Conservation (phyloP, 2,329 filamentous ascomycete species). For the Aplosporella prunicola region DNA sequence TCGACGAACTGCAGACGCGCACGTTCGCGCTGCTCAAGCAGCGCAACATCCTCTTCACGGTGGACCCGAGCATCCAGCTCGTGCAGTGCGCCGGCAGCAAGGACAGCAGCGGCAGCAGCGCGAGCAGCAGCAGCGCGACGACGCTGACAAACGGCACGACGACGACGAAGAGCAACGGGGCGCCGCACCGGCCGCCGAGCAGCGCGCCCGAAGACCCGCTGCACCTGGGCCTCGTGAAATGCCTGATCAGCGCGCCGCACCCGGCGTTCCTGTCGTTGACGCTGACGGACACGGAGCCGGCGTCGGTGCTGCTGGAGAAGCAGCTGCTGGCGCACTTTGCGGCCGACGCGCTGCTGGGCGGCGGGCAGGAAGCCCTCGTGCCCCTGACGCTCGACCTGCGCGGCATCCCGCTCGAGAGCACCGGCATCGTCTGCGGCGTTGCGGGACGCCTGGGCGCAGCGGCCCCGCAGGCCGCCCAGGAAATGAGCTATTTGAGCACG, state of each 20-base stretch:
- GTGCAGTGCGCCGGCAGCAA: slow-evolving; percentile 70
- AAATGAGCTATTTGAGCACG: slow-evolving; percentile 86
- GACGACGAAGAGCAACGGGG: slow-evolving; percentile 13
- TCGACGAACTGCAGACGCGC: slow-evolving; percentile 69
- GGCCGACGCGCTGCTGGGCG: slow-evolving; percentile 61
- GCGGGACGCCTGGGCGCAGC: slow-evolving; percentile 72
- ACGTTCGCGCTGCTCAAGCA: slow-evolving; percentile 79
- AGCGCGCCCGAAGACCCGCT: slow-evolving; percentile 34
- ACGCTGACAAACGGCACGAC: slow-evolving; percentile 11
- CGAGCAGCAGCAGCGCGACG: slow-evolving; percentile 12
- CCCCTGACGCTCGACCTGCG: slow-evolving; percentile 84
- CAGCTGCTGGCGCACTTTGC: slow-evolving; percentile 48
- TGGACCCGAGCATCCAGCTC: slow-evolving; percentile 60
- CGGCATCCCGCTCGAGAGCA: slow-evolving; percentile 73
- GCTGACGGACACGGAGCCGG: slow-evolving; percentile 62
- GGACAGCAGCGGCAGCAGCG: slow-evolving; percentile 25
- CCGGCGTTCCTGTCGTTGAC: slow-evolving; percentile 67
- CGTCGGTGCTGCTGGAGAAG: slow-evolving; percentile 64
- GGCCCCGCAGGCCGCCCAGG: too few relatives aligned
- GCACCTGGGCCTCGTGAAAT: slow-evolving; percentile 39
- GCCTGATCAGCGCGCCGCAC: slow-evolving; percentile 37
- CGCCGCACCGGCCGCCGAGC: slow-evolving; percentile 21
- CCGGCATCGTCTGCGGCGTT: slow-evolving; percentile 90
- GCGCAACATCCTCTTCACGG: slow-evolving; percentile 62
- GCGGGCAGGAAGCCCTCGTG: slow-evolving; percentile 61